These are phyloP conservation scores for Pseudonitzschia multistriata DNA, from an alignment of 108 stramenopile genomes.

Conservation along the genomic window DNA sequence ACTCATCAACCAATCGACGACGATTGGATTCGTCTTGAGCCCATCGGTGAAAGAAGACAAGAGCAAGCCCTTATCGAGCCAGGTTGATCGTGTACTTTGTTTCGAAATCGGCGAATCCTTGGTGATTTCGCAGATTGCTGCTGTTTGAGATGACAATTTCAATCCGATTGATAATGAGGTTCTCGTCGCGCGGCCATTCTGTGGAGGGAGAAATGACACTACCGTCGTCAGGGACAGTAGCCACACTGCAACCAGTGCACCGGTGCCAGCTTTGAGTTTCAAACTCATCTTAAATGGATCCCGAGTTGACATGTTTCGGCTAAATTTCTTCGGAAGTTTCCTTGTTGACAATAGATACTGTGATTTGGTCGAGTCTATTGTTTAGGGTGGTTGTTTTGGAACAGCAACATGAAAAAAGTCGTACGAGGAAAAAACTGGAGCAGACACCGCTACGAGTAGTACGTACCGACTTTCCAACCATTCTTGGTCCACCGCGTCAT, in stretches of 20 bases:
- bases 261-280: no score
- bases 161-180: neutral
- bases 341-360: neutral
- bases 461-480: no score
- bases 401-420: no score
- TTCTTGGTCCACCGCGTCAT: no score
- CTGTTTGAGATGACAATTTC: neutral
- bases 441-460: no score
- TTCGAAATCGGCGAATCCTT: neutral
- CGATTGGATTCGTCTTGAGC: slow-evolving; percentile 40
- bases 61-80: slow-evolving; percentile 42
- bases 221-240: neutral
- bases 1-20: slow-evolving; percentile 56
- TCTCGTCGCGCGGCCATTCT: neutral
- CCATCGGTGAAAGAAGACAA: slow-evolving; percentile 80
- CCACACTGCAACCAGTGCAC: neutral
- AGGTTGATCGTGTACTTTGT: neutral
- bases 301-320: neutral
- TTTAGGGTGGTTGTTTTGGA: no score
- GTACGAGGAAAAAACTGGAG: no score
- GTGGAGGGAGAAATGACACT: neutral
- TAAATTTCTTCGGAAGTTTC: neutral
- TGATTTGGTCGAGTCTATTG: neutral
- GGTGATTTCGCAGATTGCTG: neutral
- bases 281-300: no score